These are phyloP conservation scores for Peronospora destructor DNA, from an alignment of 352 stramenopile species.

Conservation along the genomic window DNA sequence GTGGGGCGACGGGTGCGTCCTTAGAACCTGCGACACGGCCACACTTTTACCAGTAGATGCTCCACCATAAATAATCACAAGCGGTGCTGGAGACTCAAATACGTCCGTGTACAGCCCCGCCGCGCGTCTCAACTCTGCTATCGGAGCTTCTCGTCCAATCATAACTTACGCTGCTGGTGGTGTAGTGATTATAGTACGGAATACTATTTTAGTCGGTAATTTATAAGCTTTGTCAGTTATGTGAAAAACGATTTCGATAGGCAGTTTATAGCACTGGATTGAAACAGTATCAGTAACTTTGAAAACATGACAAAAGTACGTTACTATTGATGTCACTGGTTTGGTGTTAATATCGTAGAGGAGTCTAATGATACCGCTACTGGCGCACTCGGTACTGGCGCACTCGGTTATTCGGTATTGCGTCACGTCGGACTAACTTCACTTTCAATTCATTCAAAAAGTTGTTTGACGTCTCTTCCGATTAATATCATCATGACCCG, in stretches of 20 bases:
- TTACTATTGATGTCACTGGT: too few species aligned
- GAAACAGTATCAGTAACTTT: too few species aligned
- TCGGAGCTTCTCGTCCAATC: constrained; percentile 45
- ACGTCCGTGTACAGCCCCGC: constrained; percentile 32
- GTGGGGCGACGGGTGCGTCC: constrained; percentile 27
- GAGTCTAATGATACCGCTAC: not conserved
- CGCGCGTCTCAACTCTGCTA: constrained; percentile 42
- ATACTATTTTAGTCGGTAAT: not conserved
- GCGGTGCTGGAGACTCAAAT: constrained; percentile 43
- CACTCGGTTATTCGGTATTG: not conserved
- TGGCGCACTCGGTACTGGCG: too few species aligned
- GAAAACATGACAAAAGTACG: too few species aligned
- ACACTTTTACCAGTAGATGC: constrained; percentile 74
- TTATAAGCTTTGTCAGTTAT: not conserved
- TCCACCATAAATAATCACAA: constrained; percentile 65
- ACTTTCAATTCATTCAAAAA: constrained; percentile 10
- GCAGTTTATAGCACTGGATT: too few species aligned
- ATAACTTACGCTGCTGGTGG: constrained; percentile 11
- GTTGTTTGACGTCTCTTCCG: not conserved
- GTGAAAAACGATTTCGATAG: too few species aligned
- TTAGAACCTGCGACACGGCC: constrained; percentile 41
- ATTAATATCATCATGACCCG: constrained; percentile 23
- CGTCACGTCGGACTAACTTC: constrained; percentile 24
- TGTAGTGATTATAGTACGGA: too few species aligned
- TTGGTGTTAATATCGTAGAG: too few species aligned